phyloP scores from a whole-genome alignment of 345 rosid genomes.

The Eucalyptus curtisii region DNA sequence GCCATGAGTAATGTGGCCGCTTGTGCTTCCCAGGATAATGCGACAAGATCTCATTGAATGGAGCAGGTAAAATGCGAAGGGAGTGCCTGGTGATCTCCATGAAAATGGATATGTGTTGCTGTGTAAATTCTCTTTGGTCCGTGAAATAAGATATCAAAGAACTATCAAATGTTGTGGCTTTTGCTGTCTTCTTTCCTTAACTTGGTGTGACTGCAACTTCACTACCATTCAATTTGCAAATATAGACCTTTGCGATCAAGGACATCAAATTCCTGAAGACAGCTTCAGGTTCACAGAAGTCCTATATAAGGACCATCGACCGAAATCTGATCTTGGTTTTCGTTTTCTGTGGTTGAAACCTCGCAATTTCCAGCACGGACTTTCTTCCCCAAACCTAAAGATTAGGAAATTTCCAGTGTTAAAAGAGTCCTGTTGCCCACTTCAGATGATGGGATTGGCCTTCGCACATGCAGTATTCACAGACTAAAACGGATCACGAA shows the following conservation, averaged over 20 bases:
- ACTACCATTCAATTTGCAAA: not conserved
- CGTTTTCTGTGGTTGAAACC: not conserved
- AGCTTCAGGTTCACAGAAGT: not conserved
- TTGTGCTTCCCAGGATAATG: conserved; percentile 8
- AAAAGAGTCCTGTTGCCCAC: not conserved
- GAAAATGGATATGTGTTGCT: not conserved
- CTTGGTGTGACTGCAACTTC: not conserved
- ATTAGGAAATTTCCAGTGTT: not conserved
- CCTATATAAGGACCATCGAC: not conserved
- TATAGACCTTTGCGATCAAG: not conserved
- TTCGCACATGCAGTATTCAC: not conserved
- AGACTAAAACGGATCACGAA: not conserved
- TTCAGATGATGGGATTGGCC: not conserved
- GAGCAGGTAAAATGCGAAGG: not conserved
- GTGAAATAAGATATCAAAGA: not conserved
- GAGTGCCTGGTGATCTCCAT: not conserved
- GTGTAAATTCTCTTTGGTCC: not conserved
- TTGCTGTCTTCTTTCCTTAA: not conserved
- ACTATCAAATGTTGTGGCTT: not conserved
- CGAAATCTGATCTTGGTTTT: not conserved
- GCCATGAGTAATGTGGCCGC: conserved; percentile 12
- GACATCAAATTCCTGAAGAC: not conserved
- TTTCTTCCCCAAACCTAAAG: not conserved
- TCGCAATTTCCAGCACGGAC: not conserved
- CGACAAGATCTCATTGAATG: conserved; percentile 9